phyloP scores from a whole-genome alignment of 371 early-diverging fungal species.

The Capillidium heterosporum region DNA sequence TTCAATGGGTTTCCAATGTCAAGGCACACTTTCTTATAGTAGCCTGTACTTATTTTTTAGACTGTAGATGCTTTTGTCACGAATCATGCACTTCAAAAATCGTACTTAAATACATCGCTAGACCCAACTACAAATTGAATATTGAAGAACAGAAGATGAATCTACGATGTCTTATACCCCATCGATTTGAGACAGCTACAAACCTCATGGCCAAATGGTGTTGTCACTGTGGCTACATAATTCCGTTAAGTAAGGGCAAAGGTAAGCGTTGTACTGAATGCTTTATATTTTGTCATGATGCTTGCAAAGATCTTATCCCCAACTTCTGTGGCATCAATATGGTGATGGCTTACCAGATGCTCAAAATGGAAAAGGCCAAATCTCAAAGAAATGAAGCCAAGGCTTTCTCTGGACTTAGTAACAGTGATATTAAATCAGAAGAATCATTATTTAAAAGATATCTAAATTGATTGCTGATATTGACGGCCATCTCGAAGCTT shows the following conservation, averaged over 20 bases:
- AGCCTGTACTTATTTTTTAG: conserved; percentile 2
- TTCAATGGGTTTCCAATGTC: conserved; percentile 73
- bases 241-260: conserved; percentile 35
- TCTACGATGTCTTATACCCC: conserved; percentile 59
- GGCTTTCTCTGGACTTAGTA: neutral
- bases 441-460: too few relatives aligned
- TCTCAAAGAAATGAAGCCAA: neutral
- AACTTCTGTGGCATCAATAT: conserved; percentile 83
- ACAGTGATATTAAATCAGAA: neutral
- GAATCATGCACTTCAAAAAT: conserved; percentile 68
- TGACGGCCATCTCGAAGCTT: too few relatives aligned
- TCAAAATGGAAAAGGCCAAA: neutral
- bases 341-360: conserved; percentile 57
- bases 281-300: conserved; percentile 53
- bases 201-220: conserved; percentile 82
- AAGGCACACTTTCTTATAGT: conserved; percentile 11
- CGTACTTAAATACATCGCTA: conserved; percentile 80
- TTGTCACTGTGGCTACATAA: conserved; percentile 90
- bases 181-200: conserved; percentile 64
- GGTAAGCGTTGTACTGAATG: conserved; percentile 32
- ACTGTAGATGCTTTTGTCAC: conserved; percentile 88
- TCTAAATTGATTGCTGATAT: neutral
- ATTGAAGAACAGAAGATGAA: conserved; percentile 10
- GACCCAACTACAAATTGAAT: conserved; percentile 22
- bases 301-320: conserved; percentile 72